These are phyloP conservation scores for Malassezia restricta DNA, from an alignment of 1,284 basidiomycete genomes.

Conservation along the genomic window DNA sequence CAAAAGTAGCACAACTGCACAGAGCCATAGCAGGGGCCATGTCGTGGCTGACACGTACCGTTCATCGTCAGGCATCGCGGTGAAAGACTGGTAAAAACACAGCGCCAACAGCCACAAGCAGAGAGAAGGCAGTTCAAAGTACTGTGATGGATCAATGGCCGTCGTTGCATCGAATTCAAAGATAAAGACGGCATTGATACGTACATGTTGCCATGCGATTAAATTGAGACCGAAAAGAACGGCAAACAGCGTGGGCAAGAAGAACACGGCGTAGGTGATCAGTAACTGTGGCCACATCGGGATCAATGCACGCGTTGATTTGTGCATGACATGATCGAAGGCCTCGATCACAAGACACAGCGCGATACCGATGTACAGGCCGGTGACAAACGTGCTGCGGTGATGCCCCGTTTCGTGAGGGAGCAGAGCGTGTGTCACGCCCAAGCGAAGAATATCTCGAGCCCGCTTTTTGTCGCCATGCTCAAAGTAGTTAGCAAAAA, in stretches of 20 bases:
- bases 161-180: slow-evolving; percentile 61
- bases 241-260: slow-evolving; percentile 64
- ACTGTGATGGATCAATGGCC: slow-evolving; percentile 66
- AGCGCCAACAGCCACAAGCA: slow-evolving; percentile 64
- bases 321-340: slow-evolving; percentile 57
- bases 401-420: slow-evolving; percentile 55
- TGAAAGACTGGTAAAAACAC: slow-evolving; percentile 73
- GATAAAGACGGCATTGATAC: slow-evolving; percentile 84
- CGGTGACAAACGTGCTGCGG: slow-evolving; percentile 54
- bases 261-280: slow-evolving; percentile 65
- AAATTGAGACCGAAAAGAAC: slow-evolving; percentile 68
- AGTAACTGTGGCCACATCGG: slow-evolving; percentile 64
- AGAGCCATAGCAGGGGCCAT: slow-evolving; percentile 80
- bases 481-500: slow-evolving; percentile 49
- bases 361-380: slow-evolving; percentile 63
- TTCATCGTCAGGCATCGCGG: slow-evolving; percentile 20
- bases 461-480: slow-evolving; percentile 73
- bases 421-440: slow-evolving; percentile 46
- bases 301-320: slow-evolving; percentile 54
- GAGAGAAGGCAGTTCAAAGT: slow-evolving; percentile 69
- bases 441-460: slow-evolving; percentile 54
- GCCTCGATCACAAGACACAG: slow-evolving; percentile 64
- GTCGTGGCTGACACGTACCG: slow-evolving; percentile 38
- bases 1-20: slow-evolving; percentile 55
- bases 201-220: slow-evolving; percentile 59